These are phyloP conservation scores for Pythium folliculosum DNA, from an alignment of 352 stramenopile species.

Conservation along the genomic window DNA sequence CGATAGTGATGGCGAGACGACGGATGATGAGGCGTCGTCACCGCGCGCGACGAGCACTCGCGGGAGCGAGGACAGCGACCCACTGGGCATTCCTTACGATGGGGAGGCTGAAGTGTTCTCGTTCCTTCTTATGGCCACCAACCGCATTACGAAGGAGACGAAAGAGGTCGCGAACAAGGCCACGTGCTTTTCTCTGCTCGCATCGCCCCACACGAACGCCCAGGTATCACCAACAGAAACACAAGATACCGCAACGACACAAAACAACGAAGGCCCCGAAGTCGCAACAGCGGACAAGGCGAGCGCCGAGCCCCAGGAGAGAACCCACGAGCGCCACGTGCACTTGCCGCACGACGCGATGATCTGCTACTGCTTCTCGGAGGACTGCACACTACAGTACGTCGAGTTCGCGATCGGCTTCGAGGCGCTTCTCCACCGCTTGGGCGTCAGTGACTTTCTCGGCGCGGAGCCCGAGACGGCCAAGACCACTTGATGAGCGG, in stretches of 20 bases:
- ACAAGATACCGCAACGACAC: neutral
- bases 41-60: slow-evolving; percentile 28
- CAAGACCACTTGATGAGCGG: neutral
- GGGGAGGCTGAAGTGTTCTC: slow-evolving; percentile 56
- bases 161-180: slow-evolving; percentile 59
- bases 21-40: slow-evolving; percentile 5
- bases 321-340: slow-evolving; percentile 59
- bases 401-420: slow-evolving; percentile 88
- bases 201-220: neutral
- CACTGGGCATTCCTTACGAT: slow-evolving; percentile 64
- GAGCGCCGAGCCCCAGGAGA: neutral
- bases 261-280: neutral
- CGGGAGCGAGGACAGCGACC: slow-evolving; percentile 55
- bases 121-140: slow-evolving; percentile 72
- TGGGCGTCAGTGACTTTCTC: slow-evolving; percentile 67
- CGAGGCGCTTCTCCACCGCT: slow-evolving; percentile 75
- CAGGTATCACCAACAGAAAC: slow-evolving; percentile 5
- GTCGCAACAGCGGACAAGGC: neutral
- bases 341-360: slow-evolving; percentile 76
- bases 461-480: neutral
- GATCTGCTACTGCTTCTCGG: slow-evolving; percentile 83
- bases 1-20: slow-evolving; percentile 13
- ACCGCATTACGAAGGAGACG: slow-evolving; percentile 71
- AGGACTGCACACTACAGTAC: slow-evolving; percentile 60
- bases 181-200: slow-evolving; percentile 45